Conservation (phyloP, 2,329 filamentous ascomycete species). For the Coniochaeta pulveracea region DNA sequence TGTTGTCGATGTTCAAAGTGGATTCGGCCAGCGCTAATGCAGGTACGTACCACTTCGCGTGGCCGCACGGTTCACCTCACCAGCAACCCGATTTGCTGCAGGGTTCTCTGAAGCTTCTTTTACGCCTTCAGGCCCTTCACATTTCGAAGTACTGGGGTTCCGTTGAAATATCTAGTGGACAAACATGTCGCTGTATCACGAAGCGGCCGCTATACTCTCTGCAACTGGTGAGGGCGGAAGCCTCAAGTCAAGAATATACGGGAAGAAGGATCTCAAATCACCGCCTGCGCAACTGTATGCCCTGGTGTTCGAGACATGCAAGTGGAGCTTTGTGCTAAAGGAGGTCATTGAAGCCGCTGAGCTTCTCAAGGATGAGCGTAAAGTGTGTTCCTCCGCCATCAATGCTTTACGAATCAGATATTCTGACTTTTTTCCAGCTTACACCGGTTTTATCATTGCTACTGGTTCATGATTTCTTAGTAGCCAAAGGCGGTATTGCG, state of each 20-base stretch:
- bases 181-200: conserved; percentile 96
- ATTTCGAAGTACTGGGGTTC: no score
- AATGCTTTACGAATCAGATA: not conserved
- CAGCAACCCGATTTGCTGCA: no score
- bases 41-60: no score
- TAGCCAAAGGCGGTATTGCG: conserved; percentile 73
- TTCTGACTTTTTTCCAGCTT: conserved; percentile 40
- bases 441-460: conserved; percentile 71
- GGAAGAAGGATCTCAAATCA: conserved; percentile 62
- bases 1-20: no score
- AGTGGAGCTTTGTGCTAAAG: conserved; percentile 80
- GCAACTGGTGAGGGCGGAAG: conserved; percentile 59
- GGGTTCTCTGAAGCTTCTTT: no score
- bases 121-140: no score
- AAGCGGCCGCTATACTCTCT: conserved; percentile 67
- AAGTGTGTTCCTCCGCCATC: conserved; percentile 56
- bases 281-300: conserved; percentile 77
- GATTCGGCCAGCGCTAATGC: no score
- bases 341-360: conserved; percentile 79
- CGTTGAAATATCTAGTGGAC: no score
- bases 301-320: conserved; percentile 72
- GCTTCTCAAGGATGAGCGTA: conserved; percentile 68
- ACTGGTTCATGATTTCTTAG: conserved; percentile 74
- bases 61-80: no score
- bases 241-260: conserved; percentile 76